A percentile compares a stretch with the other conserved stretches of the same genome.
Conservation (phyloP, 1,139 yeast genomes). For the Spencermartinsiella ligniputridi region DNA sequence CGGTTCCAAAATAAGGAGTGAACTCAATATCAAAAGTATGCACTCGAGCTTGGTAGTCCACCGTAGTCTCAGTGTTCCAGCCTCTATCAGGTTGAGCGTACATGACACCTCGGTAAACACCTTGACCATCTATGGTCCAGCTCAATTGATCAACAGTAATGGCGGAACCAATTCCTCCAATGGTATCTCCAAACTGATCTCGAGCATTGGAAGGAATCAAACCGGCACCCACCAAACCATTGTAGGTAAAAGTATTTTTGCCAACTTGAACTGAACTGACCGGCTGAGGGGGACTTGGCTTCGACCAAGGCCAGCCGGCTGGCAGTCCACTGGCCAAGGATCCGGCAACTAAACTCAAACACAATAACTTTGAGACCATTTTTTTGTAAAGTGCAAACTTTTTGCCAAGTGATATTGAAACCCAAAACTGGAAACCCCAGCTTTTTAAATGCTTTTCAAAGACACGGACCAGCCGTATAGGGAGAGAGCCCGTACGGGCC, state of each 20-base stretch:
- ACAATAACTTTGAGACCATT: background rate
- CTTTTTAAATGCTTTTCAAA: too few species aligned
- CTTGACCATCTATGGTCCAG: slow-evolving; percentile 11
- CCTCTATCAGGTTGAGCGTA: slow-evolving; percentile 20
- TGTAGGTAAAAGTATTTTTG: slow-evolving; percentile 11
- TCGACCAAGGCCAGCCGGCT: too few species aligned
- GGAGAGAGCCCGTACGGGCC: too few species aligned
- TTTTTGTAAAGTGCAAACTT: too few species aligned
- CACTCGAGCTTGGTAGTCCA: slow-evolving; percentile 15
- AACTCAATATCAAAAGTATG: slow-evolving; percentile 14
- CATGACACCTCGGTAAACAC: slow-evolving; percentile 14
- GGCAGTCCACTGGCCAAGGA: background rate
- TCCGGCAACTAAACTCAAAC: background rate
- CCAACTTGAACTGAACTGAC: slow-evolving; percentile 4
- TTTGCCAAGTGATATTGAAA: too few species aligned
- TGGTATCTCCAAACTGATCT: slow-evolving; percentile 17
- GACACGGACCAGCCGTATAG: too few species aligned
- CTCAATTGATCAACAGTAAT: slow-evolving; percentile 14
- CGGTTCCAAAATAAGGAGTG: slow-evolving; percentile 16
- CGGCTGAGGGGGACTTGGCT: too few species aligned
- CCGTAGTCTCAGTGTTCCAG: slow-evolving; percentile 18
- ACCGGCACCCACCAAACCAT: slow-evolving; percentile 19
- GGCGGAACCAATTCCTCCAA: slow-evolving; percentile 20
- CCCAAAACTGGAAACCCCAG: too few species aligned
- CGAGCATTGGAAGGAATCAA: slow-evolving; percentile 14